Percentiles rank a stretch among this genome's conserved stretches.
Conservation (phyloP, 371 early-diverging fungal species). For the Mucor racemosus region DNA sequence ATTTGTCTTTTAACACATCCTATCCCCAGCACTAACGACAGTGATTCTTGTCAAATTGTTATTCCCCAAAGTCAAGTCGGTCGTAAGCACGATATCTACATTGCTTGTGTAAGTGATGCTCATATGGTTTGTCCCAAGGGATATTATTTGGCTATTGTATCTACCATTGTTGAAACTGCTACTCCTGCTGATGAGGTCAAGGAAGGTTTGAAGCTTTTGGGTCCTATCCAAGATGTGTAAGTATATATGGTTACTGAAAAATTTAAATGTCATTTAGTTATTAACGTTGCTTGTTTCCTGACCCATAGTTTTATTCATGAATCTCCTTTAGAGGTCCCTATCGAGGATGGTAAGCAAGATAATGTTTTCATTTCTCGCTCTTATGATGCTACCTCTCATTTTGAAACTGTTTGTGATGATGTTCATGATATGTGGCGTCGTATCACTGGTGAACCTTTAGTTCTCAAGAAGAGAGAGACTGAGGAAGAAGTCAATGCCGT, state of each 20-base stretch:
- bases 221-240: constrained; percentile 86
- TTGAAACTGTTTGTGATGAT: constrained; percentile 97
- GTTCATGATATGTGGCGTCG: constrained; percentile 94
- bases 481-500: constrained; percentile 61
- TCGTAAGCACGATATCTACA: constrained; percentile 94
- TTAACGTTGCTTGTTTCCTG: not conserved
- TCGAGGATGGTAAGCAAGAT: constrained; percentile 81
- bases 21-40: constrained; percentile 90
- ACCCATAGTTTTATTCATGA: constrained; percentile 71
- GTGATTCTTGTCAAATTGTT: constrained; percentile 95
- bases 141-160: constrained; percentile 92
- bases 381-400: constrained; percentile 98
- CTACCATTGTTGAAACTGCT: constrained; percentile 91
- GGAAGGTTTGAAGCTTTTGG: constrained; percentile 87
- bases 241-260: not conserved
- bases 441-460: constrained; percentile 90
- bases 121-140: constrained; percentile 93
- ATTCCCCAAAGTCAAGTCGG: constrained; percentile 96
- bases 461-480: constrained; percentile 65
- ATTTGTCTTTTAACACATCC: constrained; percentile 94
- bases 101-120: constrained; percentile 87
- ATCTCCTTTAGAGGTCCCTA: constrained; percentile 86
- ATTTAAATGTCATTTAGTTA: not conserved
- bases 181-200: constrained; percentile 88
- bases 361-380: constrained; percentile 91